These are phyloP conservation scores for Cubamyces sp. DNA, from an alignment of 768 basidiomycete genomes.

Conservation along the genomic window DNA sequence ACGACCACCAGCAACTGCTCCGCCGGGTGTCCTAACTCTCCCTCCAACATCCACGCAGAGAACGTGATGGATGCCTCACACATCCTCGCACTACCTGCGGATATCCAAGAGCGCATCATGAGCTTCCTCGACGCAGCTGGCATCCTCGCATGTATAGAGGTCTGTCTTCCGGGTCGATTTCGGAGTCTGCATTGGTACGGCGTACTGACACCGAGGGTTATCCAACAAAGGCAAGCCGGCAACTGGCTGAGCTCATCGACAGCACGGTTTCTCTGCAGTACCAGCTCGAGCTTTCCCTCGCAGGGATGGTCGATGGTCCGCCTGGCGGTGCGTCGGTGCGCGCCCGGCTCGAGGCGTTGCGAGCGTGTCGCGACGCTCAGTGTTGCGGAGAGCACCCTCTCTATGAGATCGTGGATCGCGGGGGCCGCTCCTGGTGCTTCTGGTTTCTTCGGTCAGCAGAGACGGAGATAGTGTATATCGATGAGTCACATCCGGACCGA, in stretches of 20 bases:
- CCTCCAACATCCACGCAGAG: too few species aligned
- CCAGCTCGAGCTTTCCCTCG: slow-evolving; percentile 34
- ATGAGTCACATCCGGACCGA: not conserved
- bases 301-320: slow-evolving; percentile 30
- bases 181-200: not conserved
- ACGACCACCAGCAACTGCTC: too few species aligned
- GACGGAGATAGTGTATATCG: not conserved
- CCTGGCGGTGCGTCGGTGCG: slow-evolving; percentile 14
- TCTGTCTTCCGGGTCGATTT: not conserved
- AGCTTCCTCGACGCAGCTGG: not conserved
- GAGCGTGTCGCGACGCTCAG: not conserved
- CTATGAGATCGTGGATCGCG: not conserved
- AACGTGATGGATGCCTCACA: too few species aligned
- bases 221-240: not conserved
- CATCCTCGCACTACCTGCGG: not conserved
- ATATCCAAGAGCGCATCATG: not conserved
- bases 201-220: too few species aligned
- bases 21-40: too few species aligned
- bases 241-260: slow-evolving; percentile 4
- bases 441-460: not conserved
- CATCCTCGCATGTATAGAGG: not conserved
- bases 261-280: slow-evolving; percentile 26
- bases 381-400: not conserved
- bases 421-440: not conserved
- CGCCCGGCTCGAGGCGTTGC: not conserved